Evolutionary conservation across 148 eudicot species (phyloP), one percentile per base, ranked within the genome.

Genomic region (Rhododendron ferrugineum): DNA sequence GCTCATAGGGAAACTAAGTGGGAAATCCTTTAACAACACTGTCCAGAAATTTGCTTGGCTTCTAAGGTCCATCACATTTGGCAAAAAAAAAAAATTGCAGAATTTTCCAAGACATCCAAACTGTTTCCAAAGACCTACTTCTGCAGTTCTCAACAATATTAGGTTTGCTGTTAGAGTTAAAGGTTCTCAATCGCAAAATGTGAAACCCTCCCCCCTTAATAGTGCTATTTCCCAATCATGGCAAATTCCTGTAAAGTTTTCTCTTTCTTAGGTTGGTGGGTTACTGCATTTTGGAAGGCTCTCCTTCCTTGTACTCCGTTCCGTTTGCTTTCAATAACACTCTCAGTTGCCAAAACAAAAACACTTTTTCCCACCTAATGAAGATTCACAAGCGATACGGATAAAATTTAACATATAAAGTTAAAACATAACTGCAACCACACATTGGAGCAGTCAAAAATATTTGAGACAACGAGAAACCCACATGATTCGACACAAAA

Each of bases 401-500:
- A 78, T 32, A 78, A 16, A 34, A 18, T 8, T 70, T 49, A 36
- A 72, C 32, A 3, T 11, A 11, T 11, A 3, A 56, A 9, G 5
- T 32, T 36, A 58, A 37, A 37, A n/a, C 40, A 10, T 42, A 84
- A 37, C 50, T 9, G 15, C 77, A 50, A 81, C 15, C 49, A 40
- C 23, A 28, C 5, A 44, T 7, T 40, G 10, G 79, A 28, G 46
- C 22, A 36, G 20, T 44, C 23, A 6, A 9, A n/a, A 66, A 11
- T 28, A 47, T 26, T 6, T 14, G 37, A 37, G 82, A 11, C 30
- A 79, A 58, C 4, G 30, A 54, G 34, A 77, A 42, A 89, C 96
- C 92, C 87, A 96, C 99, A 86, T 96, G 99, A 88, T 93, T 94
- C 22, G 99, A 96, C 37, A 96, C 99, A 80, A 96, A 96, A 68